Percentiles rank a stretch among this genome's conserved stretches.
Evolutionary conservation across 306 rosid genomes (phyloP).

Genomic region (Fragaria iinumae): DNA sequence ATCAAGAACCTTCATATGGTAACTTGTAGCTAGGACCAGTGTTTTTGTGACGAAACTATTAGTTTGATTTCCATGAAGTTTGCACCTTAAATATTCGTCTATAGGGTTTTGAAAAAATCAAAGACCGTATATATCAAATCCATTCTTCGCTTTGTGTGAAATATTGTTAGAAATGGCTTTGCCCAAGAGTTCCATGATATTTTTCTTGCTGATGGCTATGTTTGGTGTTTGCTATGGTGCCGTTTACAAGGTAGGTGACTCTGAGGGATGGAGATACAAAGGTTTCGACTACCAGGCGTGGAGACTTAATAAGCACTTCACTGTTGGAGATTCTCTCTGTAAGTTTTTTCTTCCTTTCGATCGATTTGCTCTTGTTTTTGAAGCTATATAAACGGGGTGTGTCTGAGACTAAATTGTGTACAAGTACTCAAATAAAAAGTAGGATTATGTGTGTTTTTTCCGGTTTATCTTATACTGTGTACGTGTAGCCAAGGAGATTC

Average conservation of each 20-base stretch:
- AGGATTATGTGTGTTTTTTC: not conserved
- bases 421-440: not conserved
- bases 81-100: not conserved
- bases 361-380: too few species aligned
- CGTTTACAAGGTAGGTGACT: conserved; percentile 38
- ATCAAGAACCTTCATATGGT: not conserved
- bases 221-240: conserved; percentile 19
- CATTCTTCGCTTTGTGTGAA: not conserved
- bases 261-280: conserved; percentile 39
- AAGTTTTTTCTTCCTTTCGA: not conserved
- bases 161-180: conserved; percentile 10
- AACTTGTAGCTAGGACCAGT: not conserved
- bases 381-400: not conserved
- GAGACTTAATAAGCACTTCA: conserved; percentile 31
- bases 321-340: conserved; percentile 35
- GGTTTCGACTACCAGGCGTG: conserved; percentile 28
- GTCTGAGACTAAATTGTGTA: not conserved
- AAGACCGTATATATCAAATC: not conserved
- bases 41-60: not conserved
- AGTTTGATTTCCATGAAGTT: not conserved
- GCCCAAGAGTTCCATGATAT: not conserved
- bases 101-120: not conserved
- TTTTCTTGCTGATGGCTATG: not conserved
- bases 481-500: not conserved
- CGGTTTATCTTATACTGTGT: not conserved